Base-by-base conservation (phyloP, 225 moss, liverwort and hornwort species). In the Polytrichum commune region DNA sequence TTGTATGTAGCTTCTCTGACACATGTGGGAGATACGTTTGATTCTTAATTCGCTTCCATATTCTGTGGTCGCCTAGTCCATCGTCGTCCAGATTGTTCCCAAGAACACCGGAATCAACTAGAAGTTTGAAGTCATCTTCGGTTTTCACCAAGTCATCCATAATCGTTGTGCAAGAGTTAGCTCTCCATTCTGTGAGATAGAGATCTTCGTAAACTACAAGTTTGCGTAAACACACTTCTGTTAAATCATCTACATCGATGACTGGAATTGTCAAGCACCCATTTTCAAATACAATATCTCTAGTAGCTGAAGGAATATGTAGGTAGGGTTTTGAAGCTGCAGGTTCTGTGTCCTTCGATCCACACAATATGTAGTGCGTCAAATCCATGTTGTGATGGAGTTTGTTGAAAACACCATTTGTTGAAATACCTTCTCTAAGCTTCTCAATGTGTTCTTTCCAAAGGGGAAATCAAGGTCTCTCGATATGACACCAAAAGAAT, bases 21-120 rank as follows among this genome's bases (percentile, higher is more conserved):
- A 25, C 27, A 2, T 0, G 0, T n/a, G 25, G 27, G 16, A 0
- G 1, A 10, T 0, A 26, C 8, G 16, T 25, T n/a, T 0, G 23
- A n/a, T 28, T 22, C 1, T 25, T 63, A 3, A 63, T 63, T 63
- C 16, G 63, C 63, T 25, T 63, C 63, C 63, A 63, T 26, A 63
- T 25, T 63, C 27, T 25, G 27, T 63, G 63, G 16, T 8, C 63
- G 25, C 20, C 19, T 57, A 8, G 10, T 25, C 8, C 27, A 7
- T 63, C 63, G 9, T 63, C 4, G 63, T 63, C 25, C 16, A 63
- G 5, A 16, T 25, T 10, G 16, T 28, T 0, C 1, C 2, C 1
- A 5, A 63, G 0, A 23, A 63, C 63, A 63, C 24, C 63, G 18
- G 18, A 27, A 28, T 57, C 5, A n/a, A 57, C 57, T n/a, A 57